Evolutionary conservation across 805 yeast genomes (phyloP).

Genomic region (Komagataella pastoris): DNA sequence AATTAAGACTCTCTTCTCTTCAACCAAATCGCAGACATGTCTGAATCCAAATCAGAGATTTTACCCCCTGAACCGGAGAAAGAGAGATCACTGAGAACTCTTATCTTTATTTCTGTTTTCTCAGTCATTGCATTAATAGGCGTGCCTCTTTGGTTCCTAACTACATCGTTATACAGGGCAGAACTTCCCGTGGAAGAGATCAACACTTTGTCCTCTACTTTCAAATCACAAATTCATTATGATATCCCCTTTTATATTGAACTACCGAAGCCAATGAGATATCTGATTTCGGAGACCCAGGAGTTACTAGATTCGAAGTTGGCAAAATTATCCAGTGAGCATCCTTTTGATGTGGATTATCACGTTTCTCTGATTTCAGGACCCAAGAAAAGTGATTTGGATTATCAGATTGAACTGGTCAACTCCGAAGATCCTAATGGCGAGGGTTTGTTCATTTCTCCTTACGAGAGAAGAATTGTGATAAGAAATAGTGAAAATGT

Average conservation of each 20-base stretch:
- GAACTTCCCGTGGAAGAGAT: conserved; percentile 37
- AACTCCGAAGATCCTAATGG: conserved; percentile 9
- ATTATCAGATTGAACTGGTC: conserved; percentile 25
- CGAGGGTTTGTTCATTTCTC: conserved; percentile 20
- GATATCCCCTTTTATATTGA: conserved; percentile 31
- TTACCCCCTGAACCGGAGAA: neutral
- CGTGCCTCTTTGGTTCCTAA: conserved; percentile 42
- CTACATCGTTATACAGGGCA: conserved; percentile 55
- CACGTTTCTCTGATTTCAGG: conserved; percentile 17
- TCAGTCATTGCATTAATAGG: conserved; percentile 22
- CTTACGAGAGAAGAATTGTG: conserved; percentile 19
- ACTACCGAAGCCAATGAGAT: conserved; percentile 16
- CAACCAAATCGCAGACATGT: neutral
- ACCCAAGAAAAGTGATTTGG: conserved; percentile 10
- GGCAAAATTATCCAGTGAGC: conserved; percentile 8
- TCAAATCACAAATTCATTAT: conserved; percentile 10
- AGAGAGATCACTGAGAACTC: neutral
- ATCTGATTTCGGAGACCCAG: conserved; percentile 22
- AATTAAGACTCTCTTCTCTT: neutral
- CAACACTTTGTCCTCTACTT: conserved; percentile 12
- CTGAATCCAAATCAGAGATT: neutral
- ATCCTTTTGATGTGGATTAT: conserved; percentile 13
- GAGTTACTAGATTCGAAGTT: conserved; percentile 18
- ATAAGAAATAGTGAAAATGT: conserved; percentile 16
- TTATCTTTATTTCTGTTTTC: neutral